Evolutionary conservation across 169 alveolate genomes (phyloP).

Genomic region (Eimeria praecox): DNA sequence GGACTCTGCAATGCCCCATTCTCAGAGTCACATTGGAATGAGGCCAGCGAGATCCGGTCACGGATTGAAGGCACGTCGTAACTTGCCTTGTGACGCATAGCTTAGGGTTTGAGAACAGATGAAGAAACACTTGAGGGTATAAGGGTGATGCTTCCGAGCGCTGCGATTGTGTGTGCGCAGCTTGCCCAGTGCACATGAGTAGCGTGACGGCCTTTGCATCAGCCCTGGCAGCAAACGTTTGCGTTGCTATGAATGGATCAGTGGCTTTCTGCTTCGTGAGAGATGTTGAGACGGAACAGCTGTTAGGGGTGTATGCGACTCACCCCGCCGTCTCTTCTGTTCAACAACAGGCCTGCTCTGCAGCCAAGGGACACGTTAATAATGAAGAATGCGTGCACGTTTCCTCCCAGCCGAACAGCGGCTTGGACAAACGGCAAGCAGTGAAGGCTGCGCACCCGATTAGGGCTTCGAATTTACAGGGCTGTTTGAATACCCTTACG

Average conservation of each 20-base stretch:
- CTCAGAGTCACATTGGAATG: slow-evolving; percentile 13
- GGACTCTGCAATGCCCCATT: background rate
- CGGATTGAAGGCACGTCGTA: slow-evolving; percentile 65
- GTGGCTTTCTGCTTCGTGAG: slow-evolving; percentile 61
- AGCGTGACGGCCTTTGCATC: slow-evolving; percentile 57
- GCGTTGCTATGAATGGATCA: slow-evolving; percentile 46
- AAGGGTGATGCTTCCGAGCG: background rate
- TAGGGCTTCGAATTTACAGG: background rate
- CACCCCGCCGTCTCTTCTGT: background rate
- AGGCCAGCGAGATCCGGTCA: slow-evolving; percentile 50
- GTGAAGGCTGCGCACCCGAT: background rate
- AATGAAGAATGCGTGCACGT: background rate
- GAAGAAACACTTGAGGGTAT: background rate
- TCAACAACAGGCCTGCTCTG: background rate
- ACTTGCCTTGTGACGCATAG: background rate
- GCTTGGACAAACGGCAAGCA: background rate
- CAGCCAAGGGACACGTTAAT: background rate
- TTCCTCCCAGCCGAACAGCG: background rate
- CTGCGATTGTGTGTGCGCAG: slow-evolving; percentile 58
- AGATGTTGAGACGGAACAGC: slow-evolving; percentile 74
- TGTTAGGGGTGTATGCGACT: slow-evolving; percentile 41
- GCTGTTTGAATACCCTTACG: background rate
- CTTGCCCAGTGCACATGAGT: slow-evolving; percentile 74
- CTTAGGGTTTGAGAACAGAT: background rate
- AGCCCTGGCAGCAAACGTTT: slow-evolving; percentile 53